Base-by-base conservation (phyloP, 306 rosid genomes). In the Quercus variabilis region DNA sequence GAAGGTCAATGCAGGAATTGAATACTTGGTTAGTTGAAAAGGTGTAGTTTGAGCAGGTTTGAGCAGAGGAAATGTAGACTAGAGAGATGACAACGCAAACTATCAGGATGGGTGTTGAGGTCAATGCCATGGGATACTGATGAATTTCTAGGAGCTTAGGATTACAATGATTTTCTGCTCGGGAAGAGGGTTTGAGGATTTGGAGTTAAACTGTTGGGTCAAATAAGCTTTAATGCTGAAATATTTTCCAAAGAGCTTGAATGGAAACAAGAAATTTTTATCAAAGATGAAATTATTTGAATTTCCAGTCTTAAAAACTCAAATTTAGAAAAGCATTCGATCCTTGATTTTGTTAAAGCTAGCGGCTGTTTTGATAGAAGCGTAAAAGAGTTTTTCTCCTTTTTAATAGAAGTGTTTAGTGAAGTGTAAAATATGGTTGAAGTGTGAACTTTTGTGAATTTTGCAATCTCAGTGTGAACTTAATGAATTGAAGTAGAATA, bases 1-100 rank as follows among this genome's bases (percentile, higher is more conserved):
- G 85, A 54, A 71, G 78, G 71, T 76, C 71, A 30, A n/a, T 41
- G 78, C 81, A 76, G 19, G 81, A 76, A 12, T 9, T 30, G 78
- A 81, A 76, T 18, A 18, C 43, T 71, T n/a, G 56, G 72, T 62
- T 4, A 4, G 49, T 55, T 1, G 78, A 71, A 52, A 71, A 62
- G 28, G 57, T 81, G 20, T 69, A 6, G 25, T 71, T 28, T 31
- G 74, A 81, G 73, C 81, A 71, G 5, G 78, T 76, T 26, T 71
- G 72, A 25, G 74, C 69, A 11, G 33, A 23, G 58, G 70, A 71
- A 71, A 72, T 33, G 43, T 52, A 35, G 52, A 19, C 19, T 59
- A 59, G 70, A 60, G 56, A 54, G 46, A 38, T 23, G 28, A 81
- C 7, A 25, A 71, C 17, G 73, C 33, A 76, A 54, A 63, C 26